Evolutionary conservation across 225 moss, liverwort and hornwort genomes (phyloP).

Genomic region (Pseudisothecium myosuroides): DNA sequence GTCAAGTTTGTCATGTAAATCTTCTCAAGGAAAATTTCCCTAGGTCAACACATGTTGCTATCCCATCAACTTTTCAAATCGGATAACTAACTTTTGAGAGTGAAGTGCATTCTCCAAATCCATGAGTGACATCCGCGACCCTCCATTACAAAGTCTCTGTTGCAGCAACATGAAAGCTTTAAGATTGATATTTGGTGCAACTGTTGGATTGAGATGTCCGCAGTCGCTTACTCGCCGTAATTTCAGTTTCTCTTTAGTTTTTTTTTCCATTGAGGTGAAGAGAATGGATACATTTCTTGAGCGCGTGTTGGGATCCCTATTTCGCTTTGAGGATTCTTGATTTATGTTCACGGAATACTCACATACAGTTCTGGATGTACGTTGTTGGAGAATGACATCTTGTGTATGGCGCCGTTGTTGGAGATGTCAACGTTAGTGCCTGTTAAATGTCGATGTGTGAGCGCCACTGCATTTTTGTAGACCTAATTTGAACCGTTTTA

Average conservation of each 20-base stretch:
- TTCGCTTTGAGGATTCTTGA: not conserved
- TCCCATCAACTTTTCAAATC: not conserved
- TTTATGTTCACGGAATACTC: not conserved
- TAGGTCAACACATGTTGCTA: not conserved
- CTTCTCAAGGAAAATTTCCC: not conserved
- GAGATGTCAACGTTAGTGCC: not conserved
- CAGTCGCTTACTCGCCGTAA: not conserved
- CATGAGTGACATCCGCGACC: not conserved
- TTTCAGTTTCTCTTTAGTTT: not conserved
- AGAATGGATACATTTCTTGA: not conserved
- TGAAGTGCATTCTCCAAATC: not conserved
- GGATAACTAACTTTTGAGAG: not conserved
- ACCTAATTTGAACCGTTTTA: not conserved
- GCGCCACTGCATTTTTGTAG: not conserved
- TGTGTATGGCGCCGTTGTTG: not conserved
- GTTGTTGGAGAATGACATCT: not conserved
- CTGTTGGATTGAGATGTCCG: not conserved
- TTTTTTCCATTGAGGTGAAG: not conserved
- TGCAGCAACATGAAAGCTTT: not conserved
- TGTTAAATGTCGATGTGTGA: not conserved
- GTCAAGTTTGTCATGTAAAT: not conserved
- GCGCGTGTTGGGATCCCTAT: not conserved
- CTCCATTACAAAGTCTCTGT: not conserved
- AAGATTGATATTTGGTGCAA: not conserved
- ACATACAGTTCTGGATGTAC: not conserved